These are phyloP conservation scores for Pelagophyceae sp. DNA, from an alignment of 352 stramenopile species.

Conservation along the genomic window DNA sequence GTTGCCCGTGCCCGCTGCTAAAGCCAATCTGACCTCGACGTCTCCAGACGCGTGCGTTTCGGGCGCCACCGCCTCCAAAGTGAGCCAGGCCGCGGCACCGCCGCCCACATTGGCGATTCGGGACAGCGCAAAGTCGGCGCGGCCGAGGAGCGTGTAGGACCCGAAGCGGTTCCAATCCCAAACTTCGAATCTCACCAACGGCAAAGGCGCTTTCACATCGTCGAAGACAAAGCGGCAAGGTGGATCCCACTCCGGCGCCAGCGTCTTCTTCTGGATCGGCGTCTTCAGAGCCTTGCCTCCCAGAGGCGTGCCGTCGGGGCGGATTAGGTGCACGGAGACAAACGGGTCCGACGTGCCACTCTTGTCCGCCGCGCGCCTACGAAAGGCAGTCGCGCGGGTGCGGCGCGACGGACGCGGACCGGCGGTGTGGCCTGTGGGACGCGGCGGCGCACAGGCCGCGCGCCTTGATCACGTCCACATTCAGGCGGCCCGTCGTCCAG, in stretches of 20 bases:
- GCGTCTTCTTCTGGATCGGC: conserved; percentile 19
- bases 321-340: neutral
- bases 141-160: neutral
- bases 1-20: neutral
- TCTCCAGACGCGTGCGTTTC: conserved; percentile 11
- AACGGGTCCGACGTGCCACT: conserved; percentile 17
- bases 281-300: conserved; percentile 18
- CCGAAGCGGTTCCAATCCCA: neutral
- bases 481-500: neutral
- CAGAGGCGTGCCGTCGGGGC: too few relatives aligned
- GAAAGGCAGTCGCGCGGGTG: too few relatives aligned
- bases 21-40: conserved; percentile 14
- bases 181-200: neutral
- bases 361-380: conserved; percentile 1
- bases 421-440: too few relatives aligned
- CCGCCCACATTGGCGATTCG: neutral
- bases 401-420: too few relatives aligned
- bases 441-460: neutral
- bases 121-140: neutral
- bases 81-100: neutral
- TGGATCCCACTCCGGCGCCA: conserved; percentile 8
- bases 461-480: neutral
- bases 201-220: neutral
- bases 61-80: conserved; percentile 7
- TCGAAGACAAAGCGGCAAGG: neutral